Evolutionary conservation across 352 stramenopile genomes (phyloP), one percentile per base, ranked within the genome.

Genomic region (Globisporangium irregulare): DNA sequence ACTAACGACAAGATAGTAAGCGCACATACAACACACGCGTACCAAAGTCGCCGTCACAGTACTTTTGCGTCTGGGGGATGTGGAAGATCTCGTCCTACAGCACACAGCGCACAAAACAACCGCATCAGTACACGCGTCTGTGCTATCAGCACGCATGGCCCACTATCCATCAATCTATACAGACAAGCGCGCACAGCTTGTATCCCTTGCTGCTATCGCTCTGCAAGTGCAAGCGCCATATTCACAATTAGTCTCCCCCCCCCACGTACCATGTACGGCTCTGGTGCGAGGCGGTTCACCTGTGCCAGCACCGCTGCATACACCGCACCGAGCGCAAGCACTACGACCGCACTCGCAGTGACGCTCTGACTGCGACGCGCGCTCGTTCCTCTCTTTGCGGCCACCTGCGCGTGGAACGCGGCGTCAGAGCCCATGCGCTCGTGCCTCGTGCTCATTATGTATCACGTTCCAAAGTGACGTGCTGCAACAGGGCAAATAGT

Each of bases 81-180:
- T 96, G 84, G 72, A 94, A 94, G 58, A 96, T 83, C 70, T 97
- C 89, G 66, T 97, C 89, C 89, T 96, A 60, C 1, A 15, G n/a
- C 4, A 12, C 34, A 34, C 34, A 70, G 20, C 8, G 25, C 7
- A 53, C 50, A 62, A 41, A 20, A 48, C 15, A n/a, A 2, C 41
- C 4, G 41, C 41, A 48, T 10, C 43, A 51, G 32, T 20, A 32
- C 55, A 51, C 22, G 48, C 62, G 46, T n/a, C 6, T 67, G 1
- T 36, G 24, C 34, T 22, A 10, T 51, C 43, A 51, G 43, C 43
- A 48, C 5, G 14, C 14, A 48, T 22, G 6, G 0, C 0, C 7
- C 15, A 7, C 43, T 51, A 22, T 6, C 0, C 32, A 10, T 36
- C 5, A 32, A 6, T n/a, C 4, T 51, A 22, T 10, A 10, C 15